Evolutionary conservation across 495 filamentous ascomycete genomes (phyloP).

Genomic region (Neurospora sp.): DNA sequence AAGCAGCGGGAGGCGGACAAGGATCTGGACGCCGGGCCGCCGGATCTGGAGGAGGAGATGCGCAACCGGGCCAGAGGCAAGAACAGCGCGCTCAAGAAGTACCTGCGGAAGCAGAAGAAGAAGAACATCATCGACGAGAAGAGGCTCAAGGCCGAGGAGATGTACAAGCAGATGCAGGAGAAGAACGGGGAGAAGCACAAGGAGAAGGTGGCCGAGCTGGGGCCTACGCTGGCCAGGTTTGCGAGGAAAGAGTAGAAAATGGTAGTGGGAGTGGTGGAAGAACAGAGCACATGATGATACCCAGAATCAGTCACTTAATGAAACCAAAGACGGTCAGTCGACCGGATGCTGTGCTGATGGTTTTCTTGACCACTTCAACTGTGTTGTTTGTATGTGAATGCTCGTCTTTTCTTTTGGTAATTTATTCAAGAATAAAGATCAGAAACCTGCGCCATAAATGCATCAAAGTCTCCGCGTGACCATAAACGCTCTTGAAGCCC

Average conservation of each 20-base stretch:
- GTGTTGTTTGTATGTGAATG: background rate
- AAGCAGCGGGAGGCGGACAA: constrained; percentile 61
- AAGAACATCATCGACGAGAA: constrained; percentile 91
- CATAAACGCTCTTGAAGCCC: background rate
- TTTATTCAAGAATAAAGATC: background rate
- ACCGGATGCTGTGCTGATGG: background rate
- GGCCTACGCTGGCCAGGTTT: constrained; percentile 37
- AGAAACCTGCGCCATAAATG: background rate
- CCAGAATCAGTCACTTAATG: constrained; percentile 6
- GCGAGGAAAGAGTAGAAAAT: constrained; percentile 33
- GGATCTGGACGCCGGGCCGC: constrained; percentile 62
- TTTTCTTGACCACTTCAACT: background rate
- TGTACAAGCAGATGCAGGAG: constrained; percentile 33
- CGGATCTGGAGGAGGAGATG: constrained; percentile 59
- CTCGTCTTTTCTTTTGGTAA: background rate
- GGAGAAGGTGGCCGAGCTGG: constrained; percentile 34
- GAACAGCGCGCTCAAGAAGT: constrained; percentile 78
- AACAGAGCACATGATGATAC: constrained; percentile 17
- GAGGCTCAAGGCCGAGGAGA: constrained; percentile 47
- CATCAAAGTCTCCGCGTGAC: background rate
- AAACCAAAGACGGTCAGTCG: background rate
- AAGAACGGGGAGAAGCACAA: constrained; percentile 30
- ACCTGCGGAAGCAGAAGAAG: constrained; percentile 77
- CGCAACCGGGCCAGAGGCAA: constrained; percentile 75
- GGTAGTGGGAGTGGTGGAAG: background rate